Evolutionary conservation across 768 basidiomycete species (phyloP).

Genomic region (Rhizopogon vulgaris): DNA sequence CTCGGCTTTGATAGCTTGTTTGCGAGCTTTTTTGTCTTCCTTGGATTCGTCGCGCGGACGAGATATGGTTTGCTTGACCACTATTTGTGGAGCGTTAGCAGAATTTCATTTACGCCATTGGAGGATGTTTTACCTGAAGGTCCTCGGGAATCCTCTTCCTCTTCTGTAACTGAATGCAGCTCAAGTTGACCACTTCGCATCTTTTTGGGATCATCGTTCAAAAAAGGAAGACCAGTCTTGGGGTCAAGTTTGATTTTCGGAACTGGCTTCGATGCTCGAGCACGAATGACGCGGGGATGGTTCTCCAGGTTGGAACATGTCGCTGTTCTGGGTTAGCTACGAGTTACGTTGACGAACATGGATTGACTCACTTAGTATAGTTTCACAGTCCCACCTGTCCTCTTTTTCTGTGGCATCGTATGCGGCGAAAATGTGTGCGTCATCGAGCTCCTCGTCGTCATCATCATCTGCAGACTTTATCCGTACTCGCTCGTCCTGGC

Average conservation of each 20-base stretch:
- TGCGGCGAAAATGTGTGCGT: slow-evolving; percentile 36
- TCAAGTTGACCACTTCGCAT: slow-evolving; percentile 3
- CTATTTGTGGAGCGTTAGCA: slow-evolving; percentile 8
- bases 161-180: slow-evolving; percentile 19
- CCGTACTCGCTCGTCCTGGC: slow-evolving; percentile 56
- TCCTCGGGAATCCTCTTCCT: slow-evolving; percentile 15
- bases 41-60: slow-evolving; percentile 72
- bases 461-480: slow-evolving; percentile 37
- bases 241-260: slow-evolving; percentile 69
- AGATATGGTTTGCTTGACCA: slow-evolving; percentile 42
- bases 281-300: slow-evolving; percentile 84
- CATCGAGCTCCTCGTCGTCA: slow-evolving; percentile 42
- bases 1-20: slow-evolving; percentile 61
- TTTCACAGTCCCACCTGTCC: slow-evolving; percentile 94
- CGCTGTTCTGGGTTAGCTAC: slow-evolving; percentile 40
- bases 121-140: neutral
- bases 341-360: neutral
- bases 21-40: slow-evolving; percentile 69
- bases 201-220: slow-evolving; percentile 19
- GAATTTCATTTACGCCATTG: neutral
- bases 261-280: slow-evolving; percentile 45
- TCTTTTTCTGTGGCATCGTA: slow-evolving; percentile 44
- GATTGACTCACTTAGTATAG: slow-evolving; percentile 71
- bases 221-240: slow-evolving; percentile 68
- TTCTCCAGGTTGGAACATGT: slow-evolving; percentile 98